A percentile compares a stretch with the other conserved stretches of the same genome.
These are phyloP conservation scores for Hypoxylon sp. DNA, from an alignment of 2,329 filamentous ascomycete species.

Conservation along the genomic window DNA sequence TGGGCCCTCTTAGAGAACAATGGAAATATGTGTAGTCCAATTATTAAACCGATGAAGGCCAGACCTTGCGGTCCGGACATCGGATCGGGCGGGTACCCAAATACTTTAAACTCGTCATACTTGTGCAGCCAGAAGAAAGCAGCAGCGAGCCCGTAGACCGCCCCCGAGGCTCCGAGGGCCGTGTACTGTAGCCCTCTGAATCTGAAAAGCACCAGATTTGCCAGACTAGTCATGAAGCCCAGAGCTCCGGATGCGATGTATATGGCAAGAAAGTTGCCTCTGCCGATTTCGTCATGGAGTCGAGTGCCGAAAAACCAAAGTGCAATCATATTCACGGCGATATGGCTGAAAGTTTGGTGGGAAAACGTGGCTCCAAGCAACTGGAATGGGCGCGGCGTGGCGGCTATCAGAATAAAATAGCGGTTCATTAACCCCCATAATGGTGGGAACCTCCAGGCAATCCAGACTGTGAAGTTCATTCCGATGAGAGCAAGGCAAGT, in stretches of 20 bases:
- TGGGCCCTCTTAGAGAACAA: conserved; percentile 59
- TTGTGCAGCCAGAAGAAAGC: conserved; percentile 73
- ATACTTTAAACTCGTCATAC: conserved; percentile 68
- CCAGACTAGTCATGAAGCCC: conserved; percentile 71
- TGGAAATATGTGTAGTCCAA: conserved; percentile 64
- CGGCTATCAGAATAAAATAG: conserved; percentile 75
- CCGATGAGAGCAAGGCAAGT: conserved; percentile 73
- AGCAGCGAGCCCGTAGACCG: conserved; percentile 70
- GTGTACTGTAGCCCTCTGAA: conserved; percentile 61
- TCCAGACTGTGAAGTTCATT: conserved; percentile 69
- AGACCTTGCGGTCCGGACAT: conserved; percentile 67
- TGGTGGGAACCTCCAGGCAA: conserved; percentile 73
- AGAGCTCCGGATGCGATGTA: conserved; percentile 71
- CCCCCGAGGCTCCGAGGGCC: conserved; percentile 76
- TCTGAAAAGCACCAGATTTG: conserved; percentile 61
- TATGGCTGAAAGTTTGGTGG: conserved; percentile 73
- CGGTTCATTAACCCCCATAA: conserved; percentile 76
- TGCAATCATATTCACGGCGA: conserved; percentile 73
- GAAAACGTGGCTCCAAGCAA: conserved; percentile 77
- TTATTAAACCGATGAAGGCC: conserved; percentile 64
- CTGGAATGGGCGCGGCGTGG: conserved; percentile 72
- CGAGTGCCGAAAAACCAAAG: conserved; percentile 76
- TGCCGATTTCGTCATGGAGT: conserved; percentile 78
- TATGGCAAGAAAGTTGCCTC: conserved; percentile 76
- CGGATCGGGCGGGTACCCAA: conserved; percentile 69